Evolutionary conservation across 345 rosid genomes (phyloP).

Genomic region (Euphorbia pulcherrima): DNA sequence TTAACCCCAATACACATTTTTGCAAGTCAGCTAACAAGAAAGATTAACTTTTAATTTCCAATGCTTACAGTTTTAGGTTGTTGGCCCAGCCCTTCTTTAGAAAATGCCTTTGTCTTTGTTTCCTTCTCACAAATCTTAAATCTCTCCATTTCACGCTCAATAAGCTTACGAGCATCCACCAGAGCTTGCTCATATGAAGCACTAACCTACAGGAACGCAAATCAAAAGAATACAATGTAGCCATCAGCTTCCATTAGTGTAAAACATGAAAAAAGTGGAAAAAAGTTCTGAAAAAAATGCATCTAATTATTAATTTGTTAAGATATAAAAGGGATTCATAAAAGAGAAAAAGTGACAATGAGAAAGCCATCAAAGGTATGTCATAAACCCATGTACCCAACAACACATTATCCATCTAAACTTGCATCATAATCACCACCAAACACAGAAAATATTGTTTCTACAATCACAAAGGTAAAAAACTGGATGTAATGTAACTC

Average conservation of each 20-base stretch:
- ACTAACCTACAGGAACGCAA: conserved; percentile 62
- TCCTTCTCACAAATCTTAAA: conserved; percentile 98
- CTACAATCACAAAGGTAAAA: not conserved
- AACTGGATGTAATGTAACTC: not conserved
- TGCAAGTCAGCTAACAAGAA: not conserved
- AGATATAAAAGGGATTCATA: not conserved
- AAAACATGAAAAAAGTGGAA: conserved; percentile 15
- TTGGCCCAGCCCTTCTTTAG: conserved; percentile 98
- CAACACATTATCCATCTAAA: not conserved
- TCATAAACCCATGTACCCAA: not conserved
- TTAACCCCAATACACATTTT: not conserved
- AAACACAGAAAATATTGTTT: not conserved
- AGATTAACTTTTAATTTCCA: conserved; percentile 8
- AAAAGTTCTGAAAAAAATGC: not conserved
- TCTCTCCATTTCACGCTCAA: conserved; percentile 97
- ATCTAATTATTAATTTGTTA: not conserved
- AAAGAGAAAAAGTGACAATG: not conserved
- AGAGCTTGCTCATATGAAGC: conserved; percentile 94
- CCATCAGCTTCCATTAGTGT: too few species aligned
- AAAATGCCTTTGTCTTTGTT: conserved; percentile 98
- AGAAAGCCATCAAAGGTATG: not conserved
- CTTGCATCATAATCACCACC: not conserved
- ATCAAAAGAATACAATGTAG: conserved; percentile 23
- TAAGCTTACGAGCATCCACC: conserved; percentile 87
- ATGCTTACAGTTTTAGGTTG: conserved; percentile 94